A percentile compares a stretch with the other conserved stretches of the same genome.
Conservation (phyloP, 2,329 filamentous ascomycete species). For the Diaporthe longicolla region DNA sequence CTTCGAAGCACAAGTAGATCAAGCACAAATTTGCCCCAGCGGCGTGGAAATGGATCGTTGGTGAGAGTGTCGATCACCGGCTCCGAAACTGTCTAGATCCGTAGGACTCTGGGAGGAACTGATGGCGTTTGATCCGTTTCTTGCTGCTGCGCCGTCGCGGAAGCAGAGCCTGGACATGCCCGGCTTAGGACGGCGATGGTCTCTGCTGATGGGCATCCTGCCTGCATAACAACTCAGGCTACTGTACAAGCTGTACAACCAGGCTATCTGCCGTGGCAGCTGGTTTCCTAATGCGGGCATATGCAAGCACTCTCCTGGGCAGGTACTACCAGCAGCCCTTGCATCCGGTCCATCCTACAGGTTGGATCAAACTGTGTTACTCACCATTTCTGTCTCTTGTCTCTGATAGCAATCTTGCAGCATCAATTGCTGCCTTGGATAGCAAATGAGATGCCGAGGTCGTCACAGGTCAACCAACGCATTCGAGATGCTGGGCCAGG, state of each 20-base stretch:
- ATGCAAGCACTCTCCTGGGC: constrained; percentile 3
- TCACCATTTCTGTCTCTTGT: neutral
- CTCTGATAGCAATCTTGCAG: neutral
- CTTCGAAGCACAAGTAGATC: neutral
- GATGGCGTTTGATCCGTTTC: constrained; percentile 3
- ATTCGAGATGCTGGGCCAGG: neutral
- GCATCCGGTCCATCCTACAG: constrained; percentile 7
- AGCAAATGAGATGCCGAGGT: neutral
- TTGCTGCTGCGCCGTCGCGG: constrained; percentile 4
- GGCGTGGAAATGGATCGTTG: neutral
- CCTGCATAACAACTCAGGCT: neutral
- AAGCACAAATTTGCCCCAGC: constrained; percentile 4
- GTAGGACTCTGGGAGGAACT: constrained; percentile 26
- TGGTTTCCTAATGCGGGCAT: constrained; percentile 13
- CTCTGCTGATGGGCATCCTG: constrained; percentile 1
- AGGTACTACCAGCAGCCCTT: neutral
- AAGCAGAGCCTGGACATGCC: neutral
- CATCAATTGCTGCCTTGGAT: neutral
- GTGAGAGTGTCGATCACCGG: constrained; percentile 2
- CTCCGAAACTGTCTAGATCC: neutral
- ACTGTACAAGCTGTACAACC: too few species aligned
- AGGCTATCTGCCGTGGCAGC: neutral
- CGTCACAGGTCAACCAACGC: too few species aligned
- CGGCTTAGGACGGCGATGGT: neutral
- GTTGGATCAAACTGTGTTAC: neutral